Percentiles rank a stretch among this genome's conserved stretches.
These are phyloP conservation scores for Xerocomus spinulosus DNA, from an alignment of 768 basidiomycete species.

Conservation along the genomic window DNA sequence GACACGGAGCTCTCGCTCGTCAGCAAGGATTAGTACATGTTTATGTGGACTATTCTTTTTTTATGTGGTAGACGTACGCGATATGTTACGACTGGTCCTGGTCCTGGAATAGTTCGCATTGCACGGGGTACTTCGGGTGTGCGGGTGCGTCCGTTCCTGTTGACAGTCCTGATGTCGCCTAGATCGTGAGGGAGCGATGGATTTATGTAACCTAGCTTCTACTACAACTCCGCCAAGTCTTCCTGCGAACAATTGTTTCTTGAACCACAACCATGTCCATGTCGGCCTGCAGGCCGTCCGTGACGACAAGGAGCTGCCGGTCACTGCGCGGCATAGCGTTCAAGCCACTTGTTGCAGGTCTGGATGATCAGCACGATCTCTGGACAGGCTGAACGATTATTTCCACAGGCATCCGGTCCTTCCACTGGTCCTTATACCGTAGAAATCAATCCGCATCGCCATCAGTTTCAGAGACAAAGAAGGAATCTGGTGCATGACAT, in stretches of 20 bases:
- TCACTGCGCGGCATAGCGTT: conserved; percentile 13
- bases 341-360: conserved; percentile 25
- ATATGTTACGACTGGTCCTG: neutral
- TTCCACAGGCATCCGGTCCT: conserved; percentile 26
- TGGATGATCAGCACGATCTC: conserved; percentile 1
- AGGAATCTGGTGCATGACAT: conserved; percentile 24
- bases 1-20: conserved; percentile 55
- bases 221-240: conserved; percentile 7
- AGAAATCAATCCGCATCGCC: conserved; percentile 12
- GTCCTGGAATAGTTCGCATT: conserved; percentile 2
- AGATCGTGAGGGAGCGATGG: conserved; percentile 7
- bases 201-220: conserved; percentile 25
- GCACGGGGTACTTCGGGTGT: conserved; percentile 14
- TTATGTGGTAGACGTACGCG: too few species aligned
- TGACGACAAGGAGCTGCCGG: conserved; percentile 21
- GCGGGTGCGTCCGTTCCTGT: neutral
- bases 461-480: conserved; percentile 13
- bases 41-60: too few species aligned
- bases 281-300: conserved; percentile 29
- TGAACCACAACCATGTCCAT: conserved; percentile 29
- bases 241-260: conserved; percentile 19
- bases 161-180: conserved; percentile 5
- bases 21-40: conserved; percentile 30
- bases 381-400: neutral
- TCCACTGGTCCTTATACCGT: conserved; percentile 28